phyloP scores from a whole-genome alignment of 1,139 yeast species.

The Suhomyces bribrorum region DNA sequence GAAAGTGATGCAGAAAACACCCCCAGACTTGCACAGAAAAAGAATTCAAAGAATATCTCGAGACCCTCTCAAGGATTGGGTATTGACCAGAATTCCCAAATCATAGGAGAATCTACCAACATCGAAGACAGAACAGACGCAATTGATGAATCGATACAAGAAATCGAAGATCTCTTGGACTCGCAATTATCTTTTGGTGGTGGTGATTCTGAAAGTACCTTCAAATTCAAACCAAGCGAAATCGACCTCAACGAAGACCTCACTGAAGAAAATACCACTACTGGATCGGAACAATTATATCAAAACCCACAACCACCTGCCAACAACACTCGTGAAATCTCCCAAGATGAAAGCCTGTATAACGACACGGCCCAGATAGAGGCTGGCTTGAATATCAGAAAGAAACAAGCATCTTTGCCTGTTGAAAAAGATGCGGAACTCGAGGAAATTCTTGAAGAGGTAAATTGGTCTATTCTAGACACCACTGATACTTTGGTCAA shows the following conservation, averaged over 20 bases:
- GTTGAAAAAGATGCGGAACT: slow-evolving; percentile 44
- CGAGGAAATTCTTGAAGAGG: slow-evolving; percentile 72
- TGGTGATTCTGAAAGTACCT: slow-evolving; percentile 10
- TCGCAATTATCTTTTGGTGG: slow-evolving; percentile 26
- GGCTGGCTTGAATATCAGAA: slow-evolving; percentile 24
- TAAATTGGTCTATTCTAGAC: slow-evolving; percentile 71
- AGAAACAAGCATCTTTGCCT: slow-evolving; percentile 15
- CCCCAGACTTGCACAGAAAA: slow-evolving; percentile 3
- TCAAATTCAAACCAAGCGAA: slow-evolving; percentile 14
- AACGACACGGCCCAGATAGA: slow-evolving; percentile 10
- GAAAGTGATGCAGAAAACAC: slow-evolving; percentile 28
- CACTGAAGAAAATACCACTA: slow-evolving; percentile 4
- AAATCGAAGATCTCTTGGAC: slow-evolving; percentile 45
- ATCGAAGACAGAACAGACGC: slow-evolving; percentile 15
- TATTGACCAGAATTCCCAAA: slow-evolving; percentile 9
- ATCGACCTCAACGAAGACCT: slow-evolving; percentile 6
- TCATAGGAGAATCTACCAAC: slow-evolving; percentile 25
- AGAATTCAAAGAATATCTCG: not conserved
- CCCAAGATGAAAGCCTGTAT: not conserved
- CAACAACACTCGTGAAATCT: not conserved
- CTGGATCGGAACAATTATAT: slow-evolving; percentile 4
- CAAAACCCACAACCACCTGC: not conserved
- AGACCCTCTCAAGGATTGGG: slow-evolving; percentile 13
- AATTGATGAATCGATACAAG: slow-evolving; percentile 42
- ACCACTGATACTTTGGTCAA: slow-evolving; percentile 57